Base-by-base conservation (phyloP, 108 stramenopile species). In the Fragilaria crotonensis region DNA sequence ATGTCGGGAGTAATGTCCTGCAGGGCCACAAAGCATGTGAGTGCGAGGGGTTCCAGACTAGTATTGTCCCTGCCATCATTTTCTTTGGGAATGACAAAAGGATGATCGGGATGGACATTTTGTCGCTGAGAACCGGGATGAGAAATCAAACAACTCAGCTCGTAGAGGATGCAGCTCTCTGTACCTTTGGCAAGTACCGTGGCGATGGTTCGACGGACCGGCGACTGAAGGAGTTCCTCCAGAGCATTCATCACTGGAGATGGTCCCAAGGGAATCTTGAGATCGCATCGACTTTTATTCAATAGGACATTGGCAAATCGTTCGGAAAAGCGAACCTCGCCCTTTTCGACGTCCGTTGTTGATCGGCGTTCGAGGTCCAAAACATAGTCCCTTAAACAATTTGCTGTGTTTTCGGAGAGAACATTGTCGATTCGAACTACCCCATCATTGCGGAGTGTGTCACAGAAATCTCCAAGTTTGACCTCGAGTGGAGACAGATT, bases 231-330 rank as follows among this genome's bases (percentile, higher is more conserved):
- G 22, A 78, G 45, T 22, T 72, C 68, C 11, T 63, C 9, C 20
- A 90, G 46, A 21, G 77, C 73, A 28, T 63, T 48, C 19, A 70
- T 56, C 4, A 61, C 67, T 21, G 64, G 31, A n/a, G 30, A 27
- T 17, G 57, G 30, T 2, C 53, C 55, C 53, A 93, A 45, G 7
- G 87, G 87, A 17, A 93, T 57, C 9, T 74, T 81, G 71, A 93
- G 58, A 64, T 93, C 91, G 28, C 87, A 81, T 48, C 91, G 71
- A 76, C 87, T 83, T 7, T 64, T 48, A 61, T 75, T 81, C 50
- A 93, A 57, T 45, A 93, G 55, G 7, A 93, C 91, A 62, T 89
- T 58, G n/a, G 90, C 85, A 77, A 83, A 91, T 55, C 84, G 74
- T 53, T 78, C 75, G 3, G 23, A 25, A 17, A 72, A 57, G 31